Conservation (phyloP, 768 basidiomycete genomes). For the Tricholoma matsutake region DNA sequence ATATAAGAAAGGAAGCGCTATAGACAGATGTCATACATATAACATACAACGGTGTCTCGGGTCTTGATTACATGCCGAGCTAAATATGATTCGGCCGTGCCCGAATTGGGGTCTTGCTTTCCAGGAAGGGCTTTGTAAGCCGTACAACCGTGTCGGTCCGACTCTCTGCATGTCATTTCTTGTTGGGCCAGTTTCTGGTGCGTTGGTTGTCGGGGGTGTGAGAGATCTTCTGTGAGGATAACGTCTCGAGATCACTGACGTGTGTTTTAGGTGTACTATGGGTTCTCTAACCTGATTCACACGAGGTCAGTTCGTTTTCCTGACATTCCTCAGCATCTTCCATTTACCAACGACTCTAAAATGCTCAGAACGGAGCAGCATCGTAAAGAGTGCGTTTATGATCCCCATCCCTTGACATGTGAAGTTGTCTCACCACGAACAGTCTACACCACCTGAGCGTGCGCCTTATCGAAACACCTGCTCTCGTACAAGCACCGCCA, state of each 20-base stretch:
- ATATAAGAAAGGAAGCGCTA: not conserved
- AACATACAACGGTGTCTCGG: not conserved
- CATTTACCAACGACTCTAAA: slow-evolving; percentile 2
- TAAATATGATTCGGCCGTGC: not conserved
- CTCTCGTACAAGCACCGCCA: slow-evolving; percentile 45
- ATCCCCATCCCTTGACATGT: not conserved
- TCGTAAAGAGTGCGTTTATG: slow-evolving; percentile 46
- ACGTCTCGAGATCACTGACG: not conserved
- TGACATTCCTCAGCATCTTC: not conserved
- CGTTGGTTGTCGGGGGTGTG: slow-evolving; percentile 66
- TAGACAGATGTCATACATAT: not conserved
- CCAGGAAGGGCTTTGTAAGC: no score
- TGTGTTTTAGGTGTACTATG: slow-evolving; percentile 59
- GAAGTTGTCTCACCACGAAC: not conserved
- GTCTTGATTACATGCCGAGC: not conserved
- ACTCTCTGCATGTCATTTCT: slow-evolving; percentile 70
- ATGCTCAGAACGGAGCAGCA: slow-evolving; percentile 50
- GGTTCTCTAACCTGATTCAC: slow-evolving; percentile 63
- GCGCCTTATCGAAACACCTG: slow-evolving; percentile 49
- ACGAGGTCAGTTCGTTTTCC: slow-evolving; percentile 40
- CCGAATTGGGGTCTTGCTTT: not conserved
- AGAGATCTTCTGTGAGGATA: slow-evolving; percentile 12
- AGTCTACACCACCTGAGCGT: slow-evolving; percentile 50
- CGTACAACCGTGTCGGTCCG: no score
- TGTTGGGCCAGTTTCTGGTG: slow-evolving; percentile 66